Base-by-base conservation (phyloP, 257 asterid genomes). In the Nicotiana benthamiana region DNA sequence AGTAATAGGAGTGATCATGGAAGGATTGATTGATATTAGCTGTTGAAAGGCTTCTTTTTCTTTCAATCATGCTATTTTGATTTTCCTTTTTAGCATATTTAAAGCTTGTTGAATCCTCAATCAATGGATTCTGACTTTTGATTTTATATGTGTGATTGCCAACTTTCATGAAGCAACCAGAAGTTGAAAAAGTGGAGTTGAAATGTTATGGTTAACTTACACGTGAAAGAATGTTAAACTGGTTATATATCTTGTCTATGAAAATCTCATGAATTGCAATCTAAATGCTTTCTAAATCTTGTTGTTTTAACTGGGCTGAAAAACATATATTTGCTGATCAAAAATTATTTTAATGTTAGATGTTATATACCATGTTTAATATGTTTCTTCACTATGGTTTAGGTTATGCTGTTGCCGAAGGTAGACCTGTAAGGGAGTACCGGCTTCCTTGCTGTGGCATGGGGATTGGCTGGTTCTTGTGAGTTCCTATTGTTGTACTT, bases 361-460 rank as follows among this genome's bases (percentile, higher is more conserved):
- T 0, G 24, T 7, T 74, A 74, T 48, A 24, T 12, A 0, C 40
- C 40, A 15, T 48, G 60, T 48, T 74, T 20, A 22, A 40, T 70
- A 70, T 70, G 59, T 70, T 15, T 20, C 26, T 74, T 48, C 43
- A 74, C 61, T 0, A 0, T 26, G 61, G 16, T 10, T 26, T 80
- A 93, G 99, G 97, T 83, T 90, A 92, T 89, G 90, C 90, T 86
- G 86, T 90, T 84, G 81, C 81, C 63, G 92, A 88, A 79, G 89
- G 86, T 64, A 85, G 91, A 48, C 91, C 84, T 66, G 64, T 65
- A 72, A 83, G 93, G 64, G 92, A 90, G 87, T 89, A 85, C 20
- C 89, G 93, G 65, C 97, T 95, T 84, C 98, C 99, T 74, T 95
- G 98, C 84, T 95, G 98, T 86, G 98, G 98, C 61, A 84, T 95